Percentiles rank a stretch among this genome's conserved stretches.
These are phyloP conservation scores for Trichothecium roseum DNA, from an alignment of 2,329 filamentous ascomycete genomes.

Conservation along the genomic window DNA sequence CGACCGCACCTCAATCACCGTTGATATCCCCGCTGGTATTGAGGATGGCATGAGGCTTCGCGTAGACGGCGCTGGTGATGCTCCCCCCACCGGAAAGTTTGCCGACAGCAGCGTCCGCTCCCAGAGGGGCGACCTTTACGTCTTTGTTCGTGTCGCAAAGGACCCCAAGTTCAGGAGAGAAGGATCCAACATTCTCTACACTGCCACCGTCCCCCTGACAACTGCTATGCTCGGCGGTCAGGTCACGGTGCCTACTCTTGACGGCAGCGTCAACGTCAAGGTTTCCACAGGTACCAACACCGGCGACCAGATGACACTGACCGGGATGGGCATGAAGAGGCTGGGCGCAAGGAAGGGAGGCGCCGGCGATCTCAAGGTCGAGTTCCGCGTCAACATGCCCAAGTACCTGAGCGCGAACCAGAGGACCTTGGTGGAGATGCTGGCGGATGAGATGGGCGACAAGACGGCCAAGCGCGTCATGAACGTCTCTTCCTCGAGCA, in stretches of 20 bases:
- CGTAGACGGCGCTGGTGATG: conserved; percentile 78
- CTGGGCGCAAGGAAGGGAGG: conserved; percentile 56
- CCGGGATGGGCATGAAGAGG: conserved; percentile 90
- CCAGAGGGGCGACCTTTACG: conserved; percentile 80
- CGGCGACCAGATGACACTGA: conserved; percentile 80
- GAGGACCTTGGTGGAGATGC: conserved; percentile 84
- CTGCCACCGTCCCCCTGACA: conserved; percentile 80
- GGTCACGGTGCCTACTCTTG: conserved; percentile 78
- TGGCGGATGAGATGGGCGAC: conserved; percentile 92
- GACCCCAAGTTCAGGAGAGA: conserved; percentile 83
- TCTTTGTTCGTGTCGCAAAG: conserved; percentile 79
- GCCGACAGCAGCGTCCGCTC: conserved; percentile 52
- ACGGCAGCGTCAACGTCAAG: conserved; percentile 82
- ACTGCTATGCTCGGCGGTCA: conserved; percentile 89
- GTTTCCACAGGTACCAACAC: conserved; percentile 86
- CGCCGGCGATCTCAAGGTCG: conserved; percentile 77
- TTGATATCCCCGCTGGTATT: conserved; percentile 91
- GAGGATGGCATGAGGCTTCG: conserved; percentile 93
- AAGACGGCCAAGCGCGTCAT: conserved; percentile 87
- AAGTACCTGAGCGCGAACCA: conserved; percentile 90
- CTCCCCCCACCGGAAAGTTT: conserved; percentile 63
- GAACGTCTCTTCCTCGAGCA: conserved; percentile 48
- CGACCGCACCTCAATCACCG: conserved; percentile 70
- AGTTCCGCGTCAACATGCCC: conserved; percentile 92
- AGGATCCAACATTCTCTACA: conserved; percentile 87